Evolutionary conservation across 768 basidiomycete genomes (phyloP).

Genomic region (Lanmaoa rubissima): DNA sequence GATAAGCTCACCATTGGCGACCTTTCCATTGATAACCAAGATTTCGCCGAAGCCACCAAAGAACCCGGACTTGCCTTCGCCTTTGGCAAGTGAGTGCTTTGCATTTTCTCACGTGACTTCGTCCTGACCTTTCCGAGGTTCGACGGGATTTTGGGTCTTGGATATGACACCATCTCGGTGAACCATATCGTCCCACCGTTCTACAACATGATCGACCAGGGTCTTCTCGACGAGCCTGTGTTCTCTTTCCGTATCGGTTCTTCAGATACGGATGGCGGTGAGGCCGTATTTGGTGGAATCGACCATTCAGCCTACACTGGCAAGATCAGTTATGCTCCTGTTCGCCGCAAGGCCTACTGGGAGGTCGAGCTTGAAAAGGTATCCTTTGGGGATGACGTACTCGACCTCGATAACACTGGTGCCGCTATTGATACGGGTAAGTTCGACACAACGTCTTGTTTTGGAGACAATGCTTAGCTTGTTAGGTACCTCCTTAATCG

Average conservation of each 20-base stretch:
- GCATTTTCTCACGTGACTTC: background rate
- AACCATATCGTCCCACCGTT: conserved; percentile 92
- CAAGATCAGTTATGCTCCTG: conserved; percentile 79
- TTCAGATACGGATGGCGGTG: conserved; percentile 86
- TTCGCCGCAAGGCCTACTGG: conserved; percentile 97
- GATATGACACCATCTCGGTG: conserved; percentile 92
- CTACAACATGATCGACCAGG: conserved; percentile 86
- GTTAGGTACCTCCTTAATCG: conserved; percentile 89
- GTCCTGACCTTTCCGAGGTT: conserved; percentile 51
- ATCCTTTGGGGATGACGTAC: conserved; percentile 77
- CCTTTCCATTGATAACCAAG: conserved; percentile 65
- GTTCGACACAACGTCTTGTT: conserved; percentile 10
- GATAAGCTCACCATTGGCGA: conserved; percentile 84
- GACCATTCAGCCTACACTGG: conserved; percentile 77
- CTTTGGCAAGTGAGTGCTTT: conserved; percentile 75
- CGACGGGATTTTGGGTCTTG: conserved; percentile 94
- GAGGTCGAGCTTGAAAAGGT: conserved; percentile 93
- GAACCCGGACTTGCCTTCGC: conserved; percentile 98
- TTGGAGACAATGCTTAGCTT: conserved; percentile 3
- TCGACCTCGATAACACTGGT: conserved; percentile 92
- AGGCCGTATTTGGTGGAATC: conserved; percentile 89
- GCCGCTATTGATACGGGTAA: conserved; percentile 88
- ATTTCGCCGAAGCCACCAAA: conserved; percentile 94
- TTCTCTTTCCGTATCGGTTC: conserved; percentile 93
- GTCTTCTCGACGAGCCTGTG: conserved; percentile 78